A percentile compares a stretch with the other conserved stretches of the same genome.
Evolutionary conservation across 2,329 filamentous ascomycete species (phyloP).

Genomic region (Cytospora piceicola): DNA sequence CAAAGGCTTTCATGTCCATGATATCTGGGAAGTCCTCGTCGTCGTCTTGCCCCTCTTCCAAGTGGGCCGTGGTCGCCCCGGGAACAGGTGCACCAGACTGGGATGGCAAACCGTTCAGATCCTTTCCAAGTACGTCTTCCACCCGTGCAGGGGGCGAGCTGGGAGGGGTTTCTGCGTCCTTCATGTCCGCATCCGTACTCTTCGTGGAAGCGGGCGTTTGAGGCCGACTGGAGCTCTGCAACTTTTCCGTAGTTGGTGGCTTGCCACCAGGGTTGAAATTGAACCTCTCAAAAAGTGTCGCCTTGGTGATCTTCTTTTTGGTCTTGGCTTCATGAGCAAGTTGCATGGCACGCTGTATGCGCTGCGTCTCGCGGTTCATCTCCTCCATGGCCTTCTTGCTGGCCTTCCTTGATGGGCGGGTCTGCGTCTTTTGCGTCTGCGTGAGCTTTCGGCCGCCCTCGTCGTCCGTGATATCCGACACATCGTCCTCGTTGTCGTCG

Average conservation of each 20-base stretch:
- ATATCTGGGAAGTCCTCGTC: slow-evolving; percentile 43
- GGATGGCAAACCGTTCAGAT: slow-evolving; percentile 6
- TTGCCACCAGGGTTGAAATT: slow-evolving; percentile 64
- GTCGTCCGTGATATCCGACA: slow-evolving; percentile 63
- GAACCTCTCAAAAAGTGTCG: slow-evolving; percentile 81
- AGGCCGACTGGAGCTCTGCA: slow-evolving; percentile 60
- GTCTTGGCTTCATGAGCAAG: slow-evolving; percentile 87
- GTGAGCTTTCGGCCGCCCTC: slow-evolving; percentile 68
- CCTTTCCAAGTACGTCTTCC: slow-evolving; percentile 35
- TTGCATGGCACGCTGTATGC: slow-evolving; percentile 87
- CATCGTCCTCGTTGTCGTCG: slow-evolving; percentile 49
- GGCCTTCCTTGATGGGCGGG: slow-evolving; percentile 77
- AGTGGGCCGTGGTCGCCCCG: slow-evolving; percentile 29
- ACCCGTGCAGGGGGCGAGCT: slow-evolving; percentile 64
- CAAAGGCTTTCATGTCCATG: slow-evolving; percentile 29
- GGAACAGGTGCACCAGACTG: slow-evolving; percentile 14
- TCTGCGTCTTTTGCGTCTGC: slow-evolving; percentile 64
- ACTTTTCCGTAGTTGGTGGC: slow-evolving; percentile 33
- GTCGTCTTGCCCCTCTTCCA: slow-evolving; percentile 33
- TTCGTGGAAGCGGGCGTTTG: slow-evolving; percentile 49
- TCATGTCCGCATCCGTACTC: slow-evolving; percentile 57
- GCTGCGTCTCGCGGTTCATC: slow-evolving; percentile 93
- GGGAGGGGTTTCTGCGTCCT: slow-evolving; percentile 66
- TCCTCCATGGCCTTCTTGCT: slow-evolving; percentile 95
- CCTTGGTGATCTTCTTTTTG: slow-evolving; percentile 86